These are phyloP conservation scores for Hymenotorrendiella dingleyae DNA, from an alignment of 2,329 filamentous ascomycete species.

Conservation along the genomic window DNA sequence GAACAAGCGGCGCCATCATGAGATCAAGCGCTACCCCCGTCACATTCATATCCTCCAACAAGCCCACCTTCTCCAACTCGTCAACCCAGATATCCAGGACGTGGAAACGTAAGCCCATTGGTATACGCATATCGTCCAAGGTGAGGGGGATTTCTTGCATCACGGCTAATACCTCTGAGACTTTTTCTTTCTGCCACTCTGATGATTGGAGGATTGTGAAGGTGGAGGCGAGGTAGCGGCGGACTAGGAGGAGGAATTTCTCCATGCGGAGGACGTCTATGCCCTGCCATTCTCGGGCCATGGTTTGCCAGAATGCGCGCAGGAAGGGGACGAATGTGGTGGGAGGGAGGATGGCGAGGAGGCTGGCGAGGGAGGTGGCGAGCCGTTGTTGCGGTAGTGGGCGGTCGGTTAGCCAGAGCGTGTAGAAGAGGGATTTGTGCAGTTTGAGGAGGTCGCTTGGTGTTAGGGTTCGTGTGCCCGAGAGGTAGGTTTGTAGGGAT, in stretches of 20 bases:
- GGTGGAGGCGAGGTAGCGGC: slow-evolving; percentile 69
- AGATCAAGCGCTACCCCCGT: slow-evolving; percentile 33
- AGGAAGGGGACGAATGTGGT: slow-evolving; percentile 42
- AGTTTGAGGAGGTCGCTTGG: slow-evolving; percentile 75
- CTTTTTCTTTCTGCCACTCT: slow-evolving; percentile 32
- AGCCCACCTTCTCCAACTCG: slow-evolving; percentile 69
- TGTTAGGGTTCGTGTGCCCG: slow-evolving; percentile 50
- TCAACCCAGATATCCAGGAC: slow-evolving; percentile 88
- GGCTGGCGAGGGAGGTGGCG: slow-evolving; percentile 66
- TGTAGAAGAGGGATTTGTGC: slow-evolving; percentile 93
- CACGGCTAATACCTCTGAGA: slow-evolving; percentile 41
- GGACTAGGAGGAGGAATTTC: slow-evolving; percentile 83
- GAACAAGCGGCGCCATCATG: slow-evolving; percentile 39
- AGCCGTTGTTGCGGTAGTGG: slow-evolving; percentile 82
- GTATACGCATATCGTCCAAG: slow-evolving; percentile 46
- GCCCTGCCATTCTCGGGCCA: slow-evolving; percentile 61
- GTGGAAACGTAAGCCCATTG: slow-evolving; percentile 82
- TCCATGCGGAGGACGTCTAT: slow-evolving; percentile 78
- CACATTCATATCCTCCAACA: slow-evolving; percentile 36
- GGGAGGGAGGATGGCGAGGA: slow-evolving; percentile 55
- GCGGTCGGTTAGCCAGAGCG: slow-evolving; percentile 89
- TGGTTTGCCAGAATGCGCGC: slow-evolving; percentile 64
- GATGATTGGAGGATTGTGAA: slow-evolving; percentile 42
- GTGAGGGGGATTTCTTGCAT: slow-evolving; percentile 40
- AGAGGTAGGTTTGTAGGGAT: slow-evolving; percentile 73